Evolutionary conservation across 192 early-diverging fungal species (phyloP).

Genomic region (Funneliformis geosporum): DNA sequence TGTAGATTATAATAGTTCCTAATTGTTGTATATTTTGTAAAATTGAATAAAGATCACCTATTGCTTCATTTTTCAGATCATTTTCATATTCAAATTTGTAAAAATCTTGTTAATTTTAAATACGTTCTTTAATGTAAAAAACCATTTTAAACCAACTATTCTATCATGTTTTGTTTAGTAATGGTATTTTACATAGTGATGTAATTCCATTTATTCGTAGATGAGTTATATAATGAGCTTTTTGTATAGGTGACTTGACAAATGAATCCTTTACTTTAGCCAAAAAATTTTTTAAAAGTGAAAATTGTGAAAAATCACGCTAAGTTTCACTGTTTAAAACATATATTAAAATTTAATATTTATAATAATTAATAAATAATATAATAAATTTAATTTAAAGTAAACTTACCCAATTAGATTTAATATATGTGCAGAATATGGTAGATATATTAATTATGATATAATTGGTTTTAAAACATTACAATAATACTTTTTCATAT

Average conservation of each 20-base stretch:
- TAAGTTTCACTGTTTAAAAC: background rate
- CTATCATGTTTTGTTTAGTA: background rate
- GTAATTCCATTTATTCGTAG: background rate
- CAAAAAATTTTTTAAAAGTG: background rate
- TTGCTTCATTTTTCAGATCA: background rate
- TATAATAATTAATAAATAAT: background rate
- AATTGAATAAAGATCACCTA: background rate
- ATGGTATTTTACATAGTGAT: background rate
- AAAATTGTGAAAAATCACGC: background rate
- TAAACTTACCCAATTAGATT: background rate
- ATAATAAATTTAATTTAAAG: too few species aligned
- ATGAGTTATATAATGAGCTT: background rate
- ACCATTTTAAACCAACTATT: constrained; percentile 7
- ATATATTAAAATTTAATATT: constrained; percentile 3
- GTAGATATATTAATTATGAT: background rate
- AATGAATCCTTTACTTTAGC: constrained; percentile 12
- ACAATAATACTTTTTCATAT: constrained; percentile 12
- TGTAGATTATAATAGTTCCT: too few species aligned
- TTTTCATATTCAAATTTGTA: background rate
- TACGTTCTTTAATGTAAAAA: background rate
- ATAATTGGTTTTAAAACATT: constrained; percentile 5
- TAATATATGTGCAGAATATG: constrained; percentile 1
- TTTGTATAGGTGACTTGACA: background rate
- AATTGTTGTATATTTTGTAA: background rate
- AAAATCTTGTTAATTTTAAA: constrained; percentile 3